Percentiles rank a stretch among this genome's conserved stretches.
These are phyloP conservation scores for Pochonia chlamydosporia DNA, from an alignment of 2,329 filamentous ascomycete species.

Conservation along the genomic window DNA sequence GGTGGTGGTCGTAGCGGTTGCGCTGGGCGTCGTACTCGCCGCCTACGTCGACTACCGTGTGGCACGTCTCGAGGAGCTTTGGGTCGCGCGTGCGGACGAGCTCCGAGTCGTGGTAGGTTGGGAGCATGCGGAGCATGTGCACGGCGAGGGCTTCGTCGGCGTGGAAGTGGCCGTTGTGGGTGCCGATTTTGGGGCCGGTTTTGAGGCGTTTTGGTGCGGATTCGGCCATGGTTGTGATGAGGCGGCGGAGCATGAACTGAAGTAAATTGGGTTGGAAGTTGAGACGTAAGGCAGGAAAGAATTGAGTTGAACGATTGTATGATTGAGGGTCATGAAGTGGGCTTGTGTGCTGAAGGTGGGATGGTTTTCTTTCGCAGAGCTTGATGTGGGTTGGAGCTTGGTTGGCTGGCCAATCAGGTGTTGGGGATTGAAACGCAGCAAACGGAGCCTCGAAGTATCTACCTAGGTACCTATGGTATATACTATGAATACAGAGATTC, in stretches of 20 bases:
- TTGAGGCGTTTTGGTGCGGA: constrained; percentile 78
- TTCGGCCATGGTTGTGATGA: constrained; percentile 44
- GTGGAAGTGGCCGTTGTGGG: constrained; percentile 98
- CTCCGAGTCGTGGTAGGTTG: constrained; percentile 65
- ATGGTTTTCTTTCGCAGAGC: not conserved
- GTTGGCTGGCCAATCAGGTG: constrained; percentile 1
- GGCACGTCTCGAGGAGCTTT: constrained; percentile 68
- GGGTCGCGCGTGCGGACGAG: constrained; percentile 88
- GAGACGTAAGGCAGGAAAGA: no score
- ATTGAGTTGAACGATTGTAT: no score
- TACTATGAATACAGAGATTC: no score
- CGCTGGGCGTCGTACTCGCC: constrained; percentile 76
- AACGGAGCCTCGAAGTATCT: no score
- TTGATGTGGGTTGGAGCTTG: not conserved
- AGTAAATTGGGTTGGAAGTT: not conserved
- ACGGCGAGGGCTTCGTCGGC: constrained; percentile 96
- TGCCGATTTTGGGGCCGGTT: constrained; percentile 65
- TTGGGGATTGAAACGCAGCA: not conserved
- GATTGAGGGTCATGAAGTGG: no score
- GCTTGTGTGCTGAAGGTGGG: no score
- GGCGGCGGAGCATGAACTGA: constrained; percentile 26
- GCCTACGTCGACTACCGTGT: constrained; percentile 97
- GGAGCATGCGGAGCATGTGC: constrained; percentile 87
- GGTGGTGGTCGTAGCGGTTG: constrained; percentile 94
- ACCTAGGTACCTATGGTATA: no score